These are phyloP conservation scores for Remersonia thermophila DNA, from an alignment of 2,329 filamentous ascomycete genomes.

Conservation along the genomic window DNA sequence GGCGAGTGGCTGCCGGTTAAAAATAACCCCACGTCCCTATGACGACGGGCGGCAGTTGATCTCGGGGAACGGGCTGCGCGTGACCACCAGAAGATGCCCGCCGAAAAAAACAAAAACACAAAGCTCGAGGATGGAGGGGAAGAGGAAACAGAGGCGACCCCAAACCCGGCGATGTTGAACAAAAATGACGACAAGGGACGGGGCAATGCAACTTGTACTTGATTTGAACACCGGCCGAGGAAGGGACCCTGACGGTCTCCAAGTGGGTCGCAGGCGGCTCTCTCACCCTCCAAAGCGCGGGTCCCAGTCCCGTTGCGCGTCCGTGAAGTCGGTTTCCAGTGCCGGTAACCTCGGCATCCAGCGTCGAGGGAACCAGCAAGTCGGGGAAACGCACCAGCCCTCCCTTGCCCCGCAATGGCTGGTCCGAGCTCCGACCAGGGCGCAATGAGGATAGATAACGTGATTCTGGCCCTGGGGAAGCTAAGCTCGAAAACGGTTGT, in stretches of 20 bases:
- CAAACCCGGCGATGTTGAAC: not conserved
- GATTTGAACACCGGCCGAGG: too few relatives aligned
- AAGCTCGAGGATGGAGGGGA: too few relatives aligned
- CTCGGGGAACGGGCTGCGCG: conserved; percentile 2
- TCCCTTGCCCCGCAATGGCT: conserved; percentile 9
- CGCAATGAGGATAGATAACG: too few relatives aligned
- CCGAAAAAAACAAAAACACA: not conserved
- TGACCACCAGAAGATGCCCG: not conserved
- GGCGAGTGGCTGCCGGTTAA: conserved; percentile 6
- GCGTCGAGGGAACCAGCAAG: conserved; percentile 1
- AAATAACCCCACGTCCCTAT: conserved; percentile 10
- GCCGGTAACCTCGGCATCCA: conserved; percentile 14
- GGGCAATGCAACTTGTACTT: too few relatives aligned
- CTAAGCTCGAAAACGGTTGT: too few relatives aligned
- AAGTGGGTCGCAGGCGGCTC: too few relatives aligned
- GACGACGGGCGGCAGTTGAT: conserved; percentile 8
- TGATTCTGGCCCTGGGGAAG: too few relatives aligned
- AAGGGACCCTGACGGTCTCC: not conserved
- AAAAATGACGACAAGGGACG: not conserved
- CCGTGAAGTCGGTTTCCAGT: conserved; percentile 16
- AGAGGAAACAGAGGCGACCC: too few relatives aligned
- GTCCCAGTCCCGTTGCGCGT: conserved; percentile 4
- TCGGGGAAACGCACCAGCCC: conserved; percentile 8
- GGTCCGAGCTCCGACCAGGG: too few relatives aligned
- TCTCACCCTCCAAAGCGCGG: not conserved